These are phyloP conservation scores for Pontederia crassipes DNA, from an alignment of 176 grass and related monocot species.

Conservation along the genomic window DNA sequence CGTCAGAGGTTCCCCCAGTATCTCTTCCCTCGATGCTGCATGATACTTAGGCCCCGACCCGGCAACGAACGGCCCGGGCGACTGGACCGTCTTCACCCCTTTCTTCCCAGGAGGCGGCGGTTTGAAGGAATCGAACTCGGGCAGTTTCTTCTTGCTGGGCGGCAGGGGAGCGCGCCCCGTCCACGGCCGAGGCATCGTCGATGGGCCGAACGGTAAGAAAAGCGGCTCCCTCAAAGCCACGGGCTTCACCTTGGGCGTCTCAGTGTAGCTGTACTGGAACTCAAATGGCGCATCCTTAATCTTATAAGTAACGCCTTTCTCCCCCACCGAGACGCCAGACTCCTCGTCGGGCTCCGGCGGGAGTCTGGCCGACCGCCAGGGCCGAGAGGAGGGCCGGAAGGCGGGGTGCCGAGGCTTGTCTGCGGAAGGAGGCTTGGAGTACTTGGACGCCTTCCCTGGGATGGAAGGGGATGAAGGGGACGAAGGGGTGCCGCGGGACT, in stretches of 20 bases:
- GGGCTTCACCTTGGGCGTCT: conserved; percentile 59
- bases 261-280: conserved; percentile 96
- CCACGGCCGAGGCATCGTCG: conserved; percentile 71
- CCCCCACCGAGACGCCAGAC: conserved; percentile 38
- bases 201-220: conserved; percentile 75
- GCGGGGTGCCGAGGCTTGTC: background rate
- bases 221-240: conserved; percentile 56
- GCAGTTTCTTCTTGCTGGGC: conserved; percentile 71
- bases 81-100: conserved; percentile 71
- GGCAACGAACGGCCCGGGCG: conserved; percentile 58
- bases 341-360: conserved; percentile 30
- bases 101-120: conserved; percentile 72
- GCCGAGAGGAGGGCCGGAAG: conserved; percentile 39
- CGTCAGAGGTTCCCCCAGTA: conserved; percentile 76
- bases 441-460: conserved; percentile 19
- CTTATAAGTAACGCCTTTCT: conserved; percentile 57
- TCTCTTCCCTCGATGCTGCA: conserved; percentile 51
- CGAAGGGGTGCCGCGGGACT: conserved; percentile 23
- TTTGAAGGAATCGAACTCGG: conserved; percentile 81
- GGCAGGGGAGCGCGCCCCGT: conserved; percentile 66
- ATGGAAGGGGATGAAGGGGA: conserved; percentile 17
- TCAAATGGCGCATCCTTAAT: conserved; percentile 74
- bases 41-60: conserved; percentile 67
- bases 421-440: conserved; percentile 14
- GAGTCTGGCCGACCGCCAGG: background rate